phyloP scores from a whole-genome alignment of 768 basidiomycete genomes.

The Boletus fagicola region DNA sequence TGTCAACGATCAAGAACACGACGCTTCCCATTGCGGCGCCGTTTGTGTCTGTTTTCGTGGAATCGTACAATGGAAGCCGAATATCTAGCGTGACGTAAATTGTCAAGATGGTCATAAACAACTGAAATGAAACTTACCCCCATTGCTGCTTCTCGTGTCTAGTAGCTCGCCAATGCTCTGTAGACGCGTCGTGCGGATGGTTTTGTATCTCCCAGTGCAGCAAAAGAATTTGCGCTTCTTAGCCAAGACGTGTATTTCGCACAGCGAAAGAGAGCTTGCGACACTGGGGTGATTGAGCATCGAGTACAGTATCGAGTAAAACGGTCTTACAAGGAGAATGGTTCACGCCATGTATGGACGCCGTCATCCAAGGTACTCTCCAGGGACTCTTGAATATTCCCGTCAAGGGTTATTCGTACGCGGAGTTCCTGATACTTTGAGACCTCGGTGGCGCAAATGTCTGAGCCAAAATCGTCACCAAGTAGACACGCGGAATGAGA shows the following conservation, averaged over 20 bases:
- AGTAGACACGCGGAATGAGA: not conserved
- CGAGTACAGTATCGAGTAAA: not conserved
- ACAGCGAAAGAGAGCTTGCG: conserved; percentile 22
- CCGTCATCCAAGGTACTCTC: conserved; percentile 27
- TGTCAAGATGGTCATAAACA: conserved; percentile 27
- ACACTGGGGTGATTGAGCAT: conserved; percentile 18
- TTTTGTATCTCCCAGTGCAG: conserved; percentile 28
- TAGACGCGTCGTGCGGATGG: conserved; percentile 30
- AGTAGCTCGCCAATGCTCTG: conserved; percentile 25
- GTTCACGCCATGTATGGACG: conserved; percentile 30
- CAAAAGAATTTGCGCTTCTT: conserved; percentile 31
- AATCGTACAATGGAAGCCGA: conserved; percentile 34
- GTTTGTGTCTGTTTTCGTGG: conserved; percentile 30
- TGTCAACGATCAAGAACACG: conserved; percentile 25
- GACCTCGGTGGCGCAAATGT: conserved; percentile 23
- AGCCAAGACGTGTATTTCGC: conserved; percentile 29
- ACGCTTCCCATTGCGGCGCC: conserved; percentile 28
- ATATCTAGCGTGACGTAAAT: conserved; percentile 32
- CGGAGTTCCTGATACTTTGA: conserved; percentile 27
- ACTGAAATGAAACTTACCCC: conserved; percentile 33
- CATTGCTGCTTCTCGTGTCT: conserved; percentile 26
- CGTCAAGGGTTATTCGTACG: conserved; percentile 28
- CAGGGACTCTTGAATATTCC: conserved; percentile 28
- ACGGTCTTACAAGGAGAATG: conserved; percentile 28
- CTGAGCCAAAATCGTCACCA: conserved; percentile 9